phyloP scores from a whole-genome alignment of 495 filamentous ascomycete species.

The Penicillium psychrofluorescens region DNA sequence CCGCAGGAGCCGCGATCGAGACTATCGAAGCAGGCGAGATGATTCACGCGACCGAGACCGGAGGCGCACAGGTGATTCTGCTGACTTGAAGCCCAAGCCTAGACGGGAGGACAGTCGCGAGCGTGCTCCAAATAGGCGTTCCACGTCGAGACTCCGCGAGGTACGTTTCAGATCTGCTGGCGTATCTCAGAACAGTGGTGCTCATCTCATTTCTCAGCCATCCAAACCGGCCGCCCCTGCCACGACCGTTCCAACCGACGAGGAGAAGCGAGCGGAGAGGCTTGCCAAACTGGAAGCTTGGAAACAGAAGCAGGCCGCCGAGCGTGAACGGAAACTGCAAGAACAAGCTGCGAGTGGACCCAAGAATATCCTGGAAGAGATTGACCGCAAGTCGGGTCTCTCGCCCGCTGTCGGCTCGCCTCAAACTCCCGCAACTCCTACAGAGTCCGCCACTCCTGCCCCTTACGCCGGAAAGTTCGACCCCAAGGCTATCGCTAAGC shows the following conservation, averaged over 20 bases:
- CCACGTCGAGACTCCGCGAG: slow-evolving; percentile 42
- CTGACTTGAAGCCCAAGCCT: slow-evolving; percentile 64
- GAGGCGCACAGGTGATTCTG: slow-evolving; percentile 66
- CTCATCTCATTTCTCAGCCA: slow-evolving; percentile 15
- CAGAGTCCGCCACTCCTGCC: slow-evolving; percentile 34
- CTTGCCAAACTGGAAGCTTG: slow-evolving; percentile 82
- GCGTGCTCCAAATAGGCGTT: slow-evolving; percentile 36
- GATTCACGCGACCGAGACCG: slow-evolving; percentile 66
- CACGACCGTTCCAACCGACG: slow-evolving; percentile 55
- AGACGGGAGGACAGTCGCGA: slow-evolving; percentile 61
- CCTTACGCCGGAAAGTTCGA: slow-evolving; percentile 79
- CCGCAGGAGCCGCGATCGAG: slow-evolving; percentile 64
- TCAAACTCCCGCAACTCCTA: slow-evolving; percentile 44
- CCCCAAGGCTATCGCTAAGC: slow-evolving; percentile 77
- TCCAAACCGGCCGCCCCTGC: slow-evolving; percentile 43
- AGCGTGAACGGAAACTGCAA: slow-evolving; percentile 70
- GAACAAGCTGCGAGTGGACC: slow-evolving; percentile 56
- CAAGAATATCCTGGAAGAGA: slow-evolving; percentile 63
- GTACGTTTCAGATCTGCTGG: slow-evolving; percentile 30
- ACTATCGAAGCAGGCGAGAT: slow-evolving; percentile 70
- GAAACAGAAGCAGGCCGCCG: slow-evolving; percentile 80
- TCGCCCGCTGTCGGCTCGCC: slow-evolving; percentile 49
- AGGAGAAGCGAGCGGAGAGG: slow-evolving; percentile 77
- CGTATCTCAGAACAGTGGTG: not conserved
- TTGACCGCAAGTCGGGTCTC: slow-evolving; percentile 61